Evolutionary conservation across 441 rosid genomes (phyloP).

Genomic region (Mallotus japonicus): DNA sequence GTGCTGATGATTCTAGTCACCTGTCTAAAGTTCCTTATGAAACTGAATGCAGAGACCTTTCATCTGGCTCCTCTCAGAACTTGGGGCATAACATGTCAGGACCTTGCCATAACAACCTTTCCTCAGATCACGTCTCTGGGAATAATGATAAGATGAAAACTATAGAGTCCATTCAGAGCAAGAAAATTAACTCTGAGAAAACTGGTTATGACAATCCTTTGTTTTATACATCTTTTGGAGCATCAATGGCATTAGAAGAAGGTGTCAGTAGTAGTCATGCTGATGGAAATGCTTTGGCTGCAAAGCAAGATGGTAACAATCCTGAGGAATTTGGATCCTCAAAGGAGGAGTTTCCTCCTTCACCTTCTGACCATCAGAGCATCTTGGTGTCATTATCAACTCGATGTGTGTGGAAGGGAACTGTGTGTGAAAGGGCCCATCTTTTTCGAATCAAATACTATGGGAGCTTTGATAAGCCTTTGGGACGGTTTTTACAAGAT

Average conservation of each 20-base stretch:
- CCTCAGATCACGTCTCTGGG: conserved; percentile 29
- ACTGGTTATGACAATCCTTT: conserved; percentile 32
- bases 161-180: conserved; percentile 34
- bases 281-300: conserved; percentile 23
- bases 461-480: conserved; percentile 88
- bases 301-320: conserved; percentile 36
- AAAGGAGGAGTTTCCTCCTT: conserved; percentile 87
- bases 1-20: conserved; percentile 34
- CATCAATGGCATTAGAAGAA: conserved; percentile 34
- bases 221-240: conserved; percentile 28
- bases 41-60: conserved; percentile 23
- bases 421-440: conserved; percentile 88
- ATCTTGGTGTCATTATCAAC: conserved; percentile 92
- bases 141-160: conserved; percentile 36
- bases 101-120: conserved; percentile 24
- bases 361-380: conserved; percentile 93
- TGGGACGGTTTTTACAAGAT: conserved; percentile 86
- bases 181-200: conserved; percentile 32
- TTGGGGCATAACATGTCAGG: conserved; percentile 29
- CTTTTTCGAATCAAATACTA: conserved; percentile 93
- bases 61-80: conserved; percentile 23
- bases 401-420: conserved; percentile 92
- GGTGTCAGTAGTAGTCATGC: conserved; percentile 26
- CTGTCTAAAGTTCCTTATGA: conserved; percentile 36
- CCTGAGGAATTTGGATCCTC: conserved; percentile 46